Evolutionary conservation across 768 basidiomycete species (phyloP).

Genomic region (Macrocybe gigantea): DNA sequence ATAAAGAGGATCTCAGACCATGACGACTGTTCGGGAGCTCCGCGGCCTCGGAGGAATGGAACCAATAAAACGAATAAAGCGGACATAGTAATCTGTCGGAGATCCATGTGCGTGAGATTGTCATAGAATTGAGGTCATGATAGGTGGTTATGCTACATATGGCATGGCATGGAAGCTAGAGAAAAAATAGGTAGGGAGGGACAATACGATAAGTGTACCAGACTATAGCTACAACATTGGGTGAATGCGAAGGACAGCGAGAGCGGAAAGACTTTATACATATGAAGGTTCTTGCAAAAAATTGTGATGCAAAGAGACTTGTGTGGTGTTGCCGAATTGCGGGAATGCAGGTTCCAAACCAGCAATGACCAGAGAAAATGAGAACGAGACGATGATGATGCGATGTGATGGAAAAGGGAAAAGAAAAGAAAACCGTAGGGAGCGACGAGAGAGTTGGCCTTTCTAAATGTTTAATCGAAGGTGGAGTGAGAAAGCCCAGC

Average conservation of each 20-base stretch:
- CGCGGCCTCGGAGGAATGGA: too few relatives aligned
- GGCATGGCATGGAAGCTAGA: background rate
- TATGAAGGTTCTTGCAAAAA: too few relatives aligned
- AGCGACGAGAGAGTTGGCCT: constrained; percentile 1
- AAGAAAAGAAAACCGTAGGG: constrained; percentile 4
- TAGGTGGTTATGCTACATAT: background rate
- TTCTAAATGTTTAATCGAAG: background rate
- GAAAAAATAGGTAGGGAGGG: background rate
- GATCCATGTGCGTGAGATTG: background rate
- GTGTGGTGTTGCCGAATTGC: too few relatives aligned
- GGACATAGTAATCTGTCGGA: background rate
- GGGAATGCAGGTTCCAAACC: too few relatives aligned
- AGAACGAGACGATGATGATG: background rate
- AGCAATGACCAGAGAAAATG: background rate
- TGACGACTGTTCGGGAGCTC: too few relatives aligned
- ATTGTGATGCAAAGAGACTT: too few relatives aligned
- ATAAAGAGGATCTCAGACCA: too few relatives aligned
- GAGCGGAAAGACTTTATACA: too few relatives aligned
- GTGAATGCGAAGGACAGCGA: too few relatives aligned
- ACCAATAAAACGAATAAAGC: background rate
- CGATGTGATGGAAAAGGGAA: background rate
- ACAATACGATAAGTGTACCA: background rate
- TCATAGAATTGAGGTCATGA: background rate
- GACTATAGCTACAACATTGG: too few relatives aligned
- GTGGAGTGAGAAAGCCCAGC: constrained; percentile 1